phyloP scores from a whole-genome alignment of 768 basidiomycete species.

The Panellus pusillus region DNA sequence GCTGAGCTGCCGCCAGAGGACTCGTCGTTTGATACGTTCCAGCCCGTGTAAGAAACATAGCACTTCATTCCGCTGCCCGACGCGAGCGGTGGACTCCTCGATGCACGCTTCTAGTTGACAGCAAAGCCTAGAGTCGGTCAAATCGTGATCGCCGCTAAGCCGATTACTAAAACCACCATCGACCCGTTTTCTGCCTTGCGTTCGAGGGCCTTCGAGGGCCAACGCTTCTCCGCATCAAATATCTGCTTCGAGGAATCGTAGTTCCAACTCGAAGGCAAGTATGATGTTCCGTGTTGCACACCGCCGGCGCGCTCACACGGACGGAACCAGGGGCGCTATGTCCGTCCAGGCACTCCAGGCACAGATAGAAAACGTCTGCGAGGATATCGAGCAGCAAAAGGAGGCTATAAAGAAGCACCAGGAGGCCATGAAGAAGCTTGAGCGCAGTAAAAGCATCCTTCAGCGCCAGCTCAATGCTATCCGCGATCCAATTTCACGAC shows the following conservation, averaged over 20 bases:
- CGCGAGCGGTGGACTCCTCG: too few relatives aligned
- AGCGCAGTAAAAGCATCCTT: not conserved
- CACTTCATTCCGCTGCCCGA: too few relatives aligned
- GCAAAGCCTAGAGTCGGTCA: too few relatives aligned
- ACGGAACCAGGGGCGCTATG: not conserved
- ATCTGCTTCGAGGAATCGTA: too few relatives aligned
- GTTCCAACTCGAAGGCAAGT: too few relatives aligned
- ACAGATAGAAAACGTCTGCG: not conserved
- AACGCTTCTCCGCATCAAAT: not conserved
- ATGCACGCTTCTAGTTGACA: too few relatives aligned
- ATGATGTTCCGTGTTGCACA: not conserved
- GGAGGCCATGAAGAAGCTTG: not conserved
- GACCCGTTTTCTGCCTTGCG: not conserved
- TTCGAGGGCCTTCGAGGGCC: too few relatives aligned
- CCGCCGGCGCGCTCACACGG: not conserved
- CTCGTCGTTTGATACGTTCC: too few relatives aligned
- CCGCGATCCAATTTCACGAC: constrained; percentile 2
- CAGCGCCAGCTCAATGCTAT: constrained; percentile 6
- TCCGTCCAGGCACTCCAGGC: not conserved
- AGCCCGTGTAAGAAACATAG: too few relatives aligned
- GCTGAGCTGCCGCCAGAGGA: too few relatives aligned
- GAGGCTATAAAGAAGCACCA: not conserved
- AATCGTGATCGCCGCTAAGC: too few relatives aligned
- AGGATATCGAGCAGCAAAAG: not conserved
- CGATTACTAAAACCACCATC: too few relatives aligned